Evolutionary conservation across 1,139 yeast genomes (phyloP), one percentile per base, ranked within the genome.

Genomic region (Pichia sp.): DNA sequence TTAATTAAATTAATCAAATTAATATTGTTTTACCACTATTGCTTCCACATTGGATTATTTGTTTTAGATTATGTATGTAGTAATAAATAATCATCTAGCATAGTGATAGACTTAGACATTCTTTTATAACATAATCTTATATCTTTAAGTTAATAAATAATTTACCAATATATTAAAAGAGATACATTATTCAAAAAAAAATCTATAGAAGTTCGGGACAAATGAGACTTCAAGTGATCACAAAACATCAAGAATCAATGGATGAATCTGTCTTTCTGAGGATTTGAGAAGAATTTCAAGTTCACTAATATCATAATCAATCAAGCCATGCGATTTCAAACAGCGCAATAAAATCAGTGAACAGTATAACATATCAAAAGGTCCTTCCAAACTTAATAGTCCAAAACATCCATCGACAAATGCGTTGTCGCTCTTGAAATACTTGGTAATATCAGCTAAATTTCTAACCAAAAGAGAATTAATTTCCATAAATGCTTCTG

Each of bases 371-470:
- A 50, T 51, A 29, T 50, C 49, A 43, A 59, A 56, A 5, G 49
- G 50, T 2, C 38, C 31, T n/a, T 49, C 54, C 36, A 52, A 51
- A 31, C 52, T 47, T 11, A 55, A 41, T 41, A 53, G 41, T 3
- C 64, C 62, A 40, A 58, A 51, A 44, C 59, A 53, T 0, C 61
- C 62, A 38, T 58, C 64, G 3, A 31, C 27, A 10, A 31, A 6
- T 3, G 28, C 23, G 7, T 31, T 2, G 4, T 39, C 29, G 4
- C 16, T 4, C 11, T 34, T n/a, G 2, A 40, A n/a, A 27, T 45
- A 45, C 5, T 29, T 16, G 0, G 23, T 9, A 23, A 48, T 39
- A 16, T 42, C 47, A 7, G 10, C 8, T 3, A 48, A 4, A n/a
- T 45, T 48, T 10, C 36, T n/a, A 4, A 44, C 36, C 2, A 27